Conservation (phyloP, 2,329 filamentous ascomycete species). For the Phyllosticta capitalensis region DNA sequence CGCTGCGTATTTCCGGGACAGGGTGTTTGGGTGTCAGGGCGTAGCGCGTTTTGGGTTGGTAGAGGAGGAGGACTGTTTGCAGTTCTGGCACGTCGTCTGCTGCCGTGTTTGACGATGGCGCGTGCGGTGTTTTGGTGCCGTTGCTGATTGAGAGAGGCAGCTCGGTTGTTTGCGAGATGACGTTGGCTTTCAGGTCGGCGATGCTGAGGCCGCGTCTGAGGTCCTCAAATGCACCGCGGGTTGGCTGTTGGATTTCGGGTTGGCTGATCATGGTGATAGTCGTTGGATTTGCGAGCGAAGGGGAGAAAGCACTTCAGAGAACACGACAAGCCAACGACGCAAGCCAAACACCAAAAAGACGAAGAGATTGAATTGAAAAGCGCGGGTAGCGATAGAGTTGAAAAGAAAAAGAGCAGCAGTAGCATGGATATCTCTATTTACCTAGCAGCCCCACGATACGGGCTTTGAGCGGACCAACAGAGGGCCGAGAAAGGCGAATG, state of each 20-base stretch:
- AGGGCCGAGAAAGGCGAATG: background rate
- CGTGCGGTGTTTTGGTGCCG: background rate
- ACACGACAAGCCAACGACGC: background rate
- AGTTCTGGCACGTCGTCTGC: background rate
- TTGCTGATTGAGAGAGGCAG: background rate
- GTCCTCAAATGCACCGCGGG: background rate
- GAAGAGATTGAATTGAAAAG: background rate
- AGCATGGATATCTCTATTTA: too few relatives aligned
- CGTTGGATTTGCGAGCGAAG: background rate
- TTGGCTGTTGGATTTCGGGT: slow-evolving; percentile 1
- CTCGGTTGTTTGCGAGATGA: background rate
- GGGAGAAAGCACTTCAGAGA: background rate
- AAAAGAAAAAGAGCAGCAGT: background rate
- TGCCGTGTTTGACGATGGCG: background rate
- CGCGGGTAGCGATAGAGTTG: background rate
- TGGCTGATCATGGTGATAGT: slow-evolving; percentile 5
- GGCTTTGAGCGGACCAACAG: background rate
- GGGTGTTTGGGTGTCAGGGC: slow-evolving; percentile 5
- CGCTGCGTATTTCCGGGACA: background rate
- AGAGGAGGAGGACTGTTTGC: slow-evolving; percentile 7
- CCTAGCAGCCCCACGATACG: background rate
- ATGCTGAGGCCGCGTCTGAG: slow-evolving; percentile 6
- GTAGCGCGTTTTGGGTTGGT: slow-evolving; percentile 3
- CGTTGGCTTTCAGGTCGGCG: slow-evolving; percentile 1
- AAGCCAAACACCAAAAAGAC: background rate